Evolutionary conservation across 805 yeast genomes (phyloP), one percentile per base, ranked within the genome.

Genomic region (Danielia oregonensis): DNA sequence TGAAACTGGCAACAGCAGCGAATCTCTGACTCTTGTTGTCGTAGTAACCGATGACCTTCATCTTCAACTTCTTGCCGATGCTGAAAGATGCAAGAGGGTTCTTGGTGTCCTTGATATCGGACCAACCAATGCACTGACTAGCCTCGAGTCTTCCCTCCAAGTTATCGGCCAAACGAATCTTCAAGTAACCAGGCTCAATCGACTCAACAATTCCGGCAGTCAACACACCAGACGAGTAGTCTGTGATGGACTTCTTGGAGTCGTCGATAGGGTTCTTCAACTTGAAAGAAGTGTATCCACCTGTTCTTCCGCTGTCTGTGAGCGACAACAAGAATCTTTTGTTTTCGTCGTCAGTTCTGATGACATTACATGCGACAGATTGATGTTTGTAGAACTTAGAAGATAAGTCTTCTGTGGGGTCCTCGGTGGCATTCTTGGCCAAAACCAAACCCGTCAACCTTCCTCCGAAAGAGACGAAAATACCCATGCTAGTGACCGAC

Each of bases 391-490:
- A 66, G 52, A 78, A 89, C 17, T 67, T 64, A 24, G 71, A 65
- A 15, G 68, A 61, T 31, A 83, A 65, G 44, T 79, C 82, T 8
- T 71, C 77, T 18, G 43, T 40, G 26, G 66, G 70, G 32, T 71
- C 69, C 22, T 73, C 74, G 4, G 78, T 68, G 15, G 84, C 84
- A 48, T 81, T 78, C 52, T 81, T 78, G 36, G 89, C 84, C 41
- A 86, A 72, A 4, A 87, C 83, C 44, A 91, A 70, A 33, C 97
- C 97, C 21, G 86, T 85, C 43, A 91, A 74, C 35, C 74, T 76
- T 43, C 84, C 82, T 37, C 81, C 86, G 59, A 91, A 91, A 0
- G 82, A 75, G 38, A 91, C 83, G 55, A 91, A 91, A 9, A 87
- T 67, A 44, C 97, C 97, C 54, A 72, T 72, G 29, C 71, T 72